These are phyloP conservation scores for Raddia guianensis DNA, from an alignment of 176 grass and related monocot species.

Conservation along the genomic window DNA sequence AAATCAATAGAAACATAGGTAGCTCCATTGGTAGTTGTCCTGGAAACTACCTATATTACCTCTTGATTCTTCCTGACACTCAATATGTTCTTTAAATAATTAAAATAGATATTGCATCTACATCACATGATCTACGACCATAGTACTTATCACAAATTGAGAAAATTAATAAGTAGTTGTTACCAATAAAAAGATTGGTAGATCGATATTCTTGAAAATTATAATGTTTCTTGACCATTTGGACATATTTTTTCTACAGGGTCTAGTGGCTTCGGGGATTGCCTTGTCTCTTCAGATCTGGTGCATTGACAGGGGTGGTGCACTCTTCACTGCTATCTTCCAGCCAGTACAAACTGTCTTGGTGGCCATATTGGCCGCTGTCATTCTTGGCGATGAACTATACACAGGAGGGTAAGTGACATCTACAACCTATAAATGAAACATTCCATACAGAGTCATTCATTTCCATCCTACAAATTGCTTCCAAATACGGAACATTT, in stretches of 20 bases:
- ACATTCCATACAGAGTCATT: background rate
- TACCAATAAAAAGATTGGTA: background rate
- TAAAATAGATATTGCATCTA: no score
- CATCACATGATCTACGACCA: no score
- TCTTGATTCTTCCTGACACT: background rate
- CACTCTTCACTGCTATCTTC: slow-evolving; percentile 72
- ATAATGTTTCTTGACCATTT: background rate
- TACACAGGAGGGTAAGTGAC: slow-evolving; percentile 67
- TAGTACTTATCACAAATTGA: no score
- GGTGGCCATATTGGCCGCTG: slow-evolving; percentile 59
- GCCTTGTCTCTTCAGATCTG: slow-evolving; percentile 71
- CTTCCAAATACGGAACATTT: background rate
- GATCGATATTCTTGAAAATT: background rate
- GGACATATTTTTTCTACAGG: slow-evolving; percentile 35
- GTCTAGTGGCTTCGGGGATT: slow-evolving; percentile 64
- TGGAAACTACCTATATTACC: background rate
- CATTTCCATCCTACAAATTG: background rate
- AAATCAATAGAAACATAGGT: background rate
- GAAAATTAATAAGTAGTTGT: background rate
- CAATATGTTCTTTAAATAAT: no score
- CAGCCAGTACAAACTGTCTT: slow-evolving; percentile 69
- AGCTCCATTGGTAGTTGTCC: no score
- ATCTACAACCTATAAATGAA: background rate
- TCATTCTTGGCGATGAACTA: slow-evolving; percentile 68
- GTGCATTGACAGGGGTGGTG: slow-evolving; percentile 75